Percentiles rank a stretch among this genome's conserved stretches.
These are phyloP conservation scores for Cynanchum wilfordii DNA, from an alignment of 257 asterid species.

Conservation along the genomic window DNA sequence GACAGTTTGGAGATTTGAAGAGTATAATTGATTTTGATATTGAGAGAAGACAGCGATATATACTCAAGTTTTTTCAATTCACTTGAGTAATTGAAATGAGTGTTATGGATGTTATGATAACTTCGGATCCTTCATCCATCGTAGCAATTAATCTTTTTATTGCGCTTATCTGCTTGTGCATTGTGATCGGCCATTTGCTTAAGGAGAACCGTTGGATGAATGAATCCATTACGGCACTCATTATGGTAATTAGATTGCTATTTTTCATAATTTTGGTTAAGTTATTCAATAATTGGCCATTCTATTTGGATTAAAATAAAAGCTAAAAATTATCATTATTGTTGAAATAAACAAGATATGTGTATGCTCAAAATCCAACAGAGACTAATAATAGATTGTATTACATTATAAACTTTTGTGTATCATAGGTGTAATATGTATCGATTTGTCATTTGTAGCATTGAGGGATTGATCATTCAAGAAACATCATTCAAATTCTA, in stretches of 20 bases:
- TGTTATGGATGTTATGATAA: conserved; percentile 10
- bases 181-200: conserved; percentile 39
- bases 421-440: neutral
- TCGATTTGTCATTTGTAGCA: neutral
- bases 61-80: neutral
- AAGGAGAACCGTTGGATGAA: conserved; percentile 43
- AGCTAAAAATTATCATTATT: neutral
- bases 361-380: neutral
- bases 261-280: neutral
- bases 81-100: conserved; percentile 5
- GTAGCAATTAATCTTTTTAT: conserved; percentile 39
- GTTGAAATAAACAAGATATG: neutral
- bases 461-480: neutral
- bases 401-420: neutral
- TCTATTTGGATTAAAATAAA: neutral
- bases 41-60: neutral
- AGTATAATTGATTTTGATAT: neutral
- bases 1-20: conserved; percentile 4
- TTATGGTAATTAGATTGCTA: conserved; percentile 26
- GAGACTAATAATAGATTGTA: neutral
- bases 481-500: neutral
- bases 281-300: neutral
- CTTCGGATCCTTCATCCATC: conserved; percentile 32
- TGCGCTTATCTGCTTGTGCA: conserved; percentile 37
- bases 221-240: conserved; percentile 41